Evolutionary conservation across 805 yeast genomes (phyloP).

Genomic region (Diddensiella transvaalensis): DNA sequence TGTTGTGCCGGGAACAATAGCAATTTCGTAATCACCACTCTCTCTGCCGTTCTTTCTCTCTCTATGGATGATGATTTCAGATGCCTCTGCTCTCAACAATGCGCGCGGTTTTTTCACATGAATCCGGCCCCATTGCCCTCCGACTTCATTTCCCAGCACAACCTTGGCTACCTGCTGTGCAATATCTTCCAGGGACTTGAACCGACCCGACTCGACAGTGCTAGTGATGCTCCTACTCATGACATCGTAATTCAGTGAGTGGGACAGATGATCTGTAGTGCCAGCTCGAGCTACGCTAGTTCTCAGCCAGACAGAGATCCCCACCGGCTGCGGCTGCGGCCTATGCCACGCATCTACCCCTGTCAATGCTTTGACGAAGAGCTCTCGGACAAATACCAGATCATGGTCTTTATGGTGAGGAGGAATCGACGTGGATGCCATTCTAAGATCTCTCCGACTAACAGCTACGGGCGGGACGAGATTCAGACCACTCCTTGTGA

Average conservation of each 20-base stretch:
- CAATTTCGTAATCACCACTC: constrained; percentile 9
- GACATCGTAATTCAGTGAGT: constrained; percentile 86
- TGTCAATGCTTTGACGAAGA: constrained; percentile 58
- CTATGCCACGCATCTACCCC: constrained; percentile 77
- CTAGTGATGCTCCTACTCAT: constrained; percentile 62
- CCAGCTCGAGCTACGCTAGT: constrained; percentile 76
- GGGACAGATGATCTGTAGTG: constrained; percentile 71
- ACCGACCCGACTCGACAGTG: constrained; percentile 44
- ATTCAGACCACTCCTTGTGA: no score
- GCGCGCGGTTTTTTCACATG: constrained; percentile 48
- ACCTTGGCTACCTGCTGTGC: constrained; percentile 47
- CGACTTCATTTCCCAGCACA: constrained; percentile 42
- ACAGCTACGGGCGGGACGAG: no score
- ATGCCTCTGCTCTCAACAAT: constrained; percentile 53
- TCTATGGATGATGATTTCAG: constrained; percentile 42
- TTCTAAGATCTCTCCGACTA: neutral
- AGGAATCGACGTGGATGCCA: neutral
- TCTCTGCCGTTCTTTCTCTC: constrained; percentile 22
- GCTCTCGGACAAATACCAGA: constrained; percentile 49
- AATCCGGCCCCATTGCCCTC: constrained; percentile 44
- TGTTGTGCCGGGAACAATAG: constrained; percentile 22
- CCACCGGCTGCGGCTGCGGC: constrained; percentile 60
- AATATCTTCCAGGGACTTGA: constrained; percentile 37
- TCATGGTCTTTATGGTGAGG: constrained; percentile 26
- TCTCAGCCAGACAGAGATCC: constrained; percentile 53